Evolutionary conservation across 495 filamentous ascomycete species (phyloP).

Genomic region (Xylaria grammica): DNA sequence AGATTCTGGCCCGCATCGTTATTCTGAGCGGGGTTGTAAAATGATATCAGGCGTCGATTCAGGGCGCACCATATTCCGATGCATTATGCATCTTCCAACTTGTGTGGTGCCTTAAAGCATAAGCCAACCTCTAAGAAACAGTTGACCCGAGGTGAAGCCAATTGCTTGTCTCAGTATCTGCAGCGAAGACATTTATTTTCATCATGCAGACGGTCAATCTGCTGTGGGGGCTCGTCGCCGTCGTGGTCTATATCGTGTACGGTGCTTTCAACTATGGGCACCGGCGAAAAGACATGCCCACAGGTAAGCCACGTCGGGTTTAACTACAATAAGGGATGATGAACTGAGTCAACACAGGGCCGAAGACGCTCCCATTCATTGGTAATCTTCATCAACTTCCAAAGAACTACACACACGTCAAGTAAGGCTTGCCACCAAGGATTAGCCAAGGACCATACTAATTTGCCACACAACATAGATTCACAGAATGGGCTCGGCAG

Average conservation of each 20-base stretch:
- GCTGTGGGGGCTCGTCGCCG: background rate
- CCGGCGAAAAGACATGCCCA: conserved; percentile 21
- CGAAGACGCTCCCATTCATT: conserved; percentile 45
- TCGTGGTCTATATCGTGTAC: background rate
- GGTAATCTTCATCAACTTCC: conserved; percentile 44
- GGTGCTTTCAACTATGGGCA: conserved; percentile 9
- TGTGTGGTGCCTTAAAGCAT: no score
- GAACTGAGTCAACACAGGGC: conserved; percentile 34
- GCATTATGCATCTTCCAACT: no score
- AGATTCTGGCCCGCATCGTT: no score
- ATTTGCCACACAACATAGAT: conserved; percentile 25
- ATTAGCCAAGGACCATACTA: background rate
- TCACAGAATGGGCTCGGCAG: conserved; percentile 47
- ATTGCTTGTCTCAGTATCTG: no score
- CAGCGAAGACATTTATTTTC: background rate
- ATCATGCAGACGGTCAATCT: background rate
- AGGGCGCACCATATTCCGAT: no score
- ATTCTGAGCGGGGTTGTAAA: no score
- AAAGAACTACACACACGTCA: conserved; percentile 23
- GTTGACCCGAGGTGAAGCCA: no score
- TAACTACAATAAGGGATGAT: background rate
- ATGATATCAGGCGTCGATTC: no score
- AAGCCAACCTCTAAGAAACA: no score
- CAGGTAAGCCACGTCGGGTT: conserved; percentile 11
- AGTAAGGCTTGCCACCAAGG: background rate